Conservation (phyloP, 2,329 filamentous ascomycete genomes). For the Sphaerostilbella broomeana region DNA sequence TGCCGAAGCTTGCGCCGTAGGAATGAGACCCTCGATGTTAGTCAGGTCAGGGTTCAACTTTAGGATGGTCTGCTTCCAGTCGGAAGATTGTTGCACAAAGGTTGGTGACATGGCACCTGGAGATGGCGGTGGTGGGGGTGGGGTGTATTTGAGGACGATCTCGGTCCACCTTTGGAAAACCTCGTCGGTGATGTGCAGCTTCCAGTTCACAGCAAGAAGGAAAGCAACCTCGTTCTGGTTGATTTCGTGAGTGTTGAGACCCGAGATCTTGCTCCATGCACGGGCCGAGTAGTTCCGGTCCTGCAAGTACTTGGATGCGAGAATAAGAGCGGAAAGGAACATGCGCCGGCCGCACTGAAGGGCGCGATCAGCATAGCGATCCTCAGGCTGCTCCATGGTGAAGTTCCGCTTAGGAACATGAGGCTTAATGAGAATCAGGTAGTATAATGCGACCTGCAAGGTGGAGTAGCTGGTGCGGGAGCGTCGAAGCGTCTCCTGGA, state of each 20-base stretch:
- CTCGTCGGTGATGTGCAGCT: slow-evolving; percentile 83
- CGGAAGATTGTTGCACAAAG: slow-evolving; percentile 40
- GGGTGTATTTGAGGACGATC: slow-evolving; percentile 79
- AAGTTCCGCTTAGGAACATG: slow-evolving; percentile 80
- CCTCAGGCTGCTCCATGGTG: slow-evolving; percentile 75
- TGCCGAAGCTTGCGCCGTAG: slow-evolving; percentile 24
- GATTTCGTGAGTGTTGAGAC: slow-evolving; percentile 87
- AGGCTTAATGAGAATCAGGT: slow-evolving; percentile 87
- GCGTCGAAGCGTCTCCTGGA: slow-evolving; percentile 90
- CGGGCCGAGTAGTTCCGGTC: slow-evolving; percentile 96
- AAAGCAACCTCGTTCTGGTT: slow-evolving; percentile 96
- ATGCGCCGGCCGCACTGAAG: slow-evolving; percentile 95
- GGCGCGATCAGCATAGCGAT: slow-evolving; percentile 65
- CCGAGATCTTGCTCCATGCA: slow-evolving; percentile 98
- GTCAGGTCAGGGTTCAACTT: slow-evolving; percentile 50
- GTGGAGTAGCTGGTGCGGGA: slow-evolving; percentile 97
- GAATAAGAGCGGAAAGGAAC: slow-evolving; percentile 90
- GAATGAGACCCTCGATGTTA: slow-evolving; percentile 49
- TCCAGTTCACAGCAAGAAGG: slow-evolving; percentile 84
- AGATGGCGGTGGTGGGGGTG: slow-evolving; percentile 56
- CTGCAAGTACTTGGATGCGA: slow-evolving; percentile 96
- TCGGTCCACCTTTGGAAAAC: slow-evolving; percentile 92
- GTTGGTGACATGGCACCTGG: slow-evolving; percentile 40
- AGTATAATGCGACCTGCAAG: slow-evolving; percentile 92
- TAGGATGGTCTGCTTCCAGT: slow-evolving; percentile 55